Evolutionary conservation across 495 filamentous ascomycete species (phyloP).

Genomic region (Lindgomyces ingoldianus): DNA sequence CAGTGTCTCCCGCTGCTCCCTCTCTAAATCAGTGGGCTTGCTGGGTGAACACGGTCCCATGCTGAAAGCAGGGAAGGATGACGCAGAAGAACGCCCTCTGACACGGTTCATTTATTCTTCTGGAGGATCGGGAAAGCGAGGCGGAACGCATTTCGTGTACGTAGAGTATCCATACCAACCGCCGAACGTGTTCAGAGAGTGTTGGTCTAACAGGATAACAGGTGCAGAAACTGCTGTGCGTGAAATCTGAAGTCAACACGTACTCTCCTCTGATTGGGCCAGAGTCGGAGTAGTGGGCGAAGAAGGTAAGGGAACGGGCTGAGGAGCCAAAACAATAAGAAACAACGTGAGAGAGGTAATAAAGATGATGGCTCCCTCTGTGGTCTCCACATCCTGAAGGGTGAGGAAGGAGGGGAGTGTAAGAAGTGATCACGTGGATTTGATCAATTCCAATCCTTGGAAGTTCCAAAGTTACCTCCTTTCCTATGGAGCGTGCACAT

Average conservation of each 20-base stretch:
- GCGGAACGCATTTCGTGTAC: background rate
- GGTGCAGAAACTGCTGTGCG: conserved; percentile 10
- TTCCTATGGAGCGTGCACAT: too few relatives aligned
- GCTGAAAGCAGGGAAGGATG: background rate
- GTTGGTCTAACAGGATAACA: conserved; percentile 19
- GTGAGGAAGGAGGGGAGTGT: background rate
- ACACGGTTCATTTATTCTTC: too few relatives aligned
- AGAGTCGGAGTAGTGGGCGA: background rate
- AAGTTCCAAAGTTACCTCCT: too few relatives aligned
- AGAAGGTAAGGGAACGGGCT: background rate
- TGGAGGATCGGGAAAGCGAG: conserved; percentile 1
- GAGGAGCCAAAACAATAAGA: too few relatives aligned
- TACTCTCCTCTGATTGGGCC: conserved; percentile 28
- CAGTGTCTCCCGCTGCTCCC: background rate
- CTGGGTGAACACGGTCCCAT: background rate
- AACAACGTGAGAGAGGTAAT: too few relatives aligned
- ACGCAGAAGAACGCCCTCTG: too few relatives aligned
- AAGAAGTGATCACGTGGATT: conserved; percentile 1
- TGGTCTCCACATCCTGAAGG: too few relatives aligned
- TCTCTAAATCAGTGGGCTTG: background rate
- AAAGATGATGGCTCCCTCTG: too few relatives aligned
- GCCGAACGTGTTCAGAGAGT: conserved; percentile 9
- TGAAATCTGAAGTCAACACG: conserved; percentile 26
- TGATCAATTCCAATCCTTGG: too few relatives aligned
- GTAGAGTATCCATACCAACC: conserved; percentile 7